Conservation (phyloP, 2,329 filamentous ascomycete genomes). For the Fusarium coffeatum region DNA sequence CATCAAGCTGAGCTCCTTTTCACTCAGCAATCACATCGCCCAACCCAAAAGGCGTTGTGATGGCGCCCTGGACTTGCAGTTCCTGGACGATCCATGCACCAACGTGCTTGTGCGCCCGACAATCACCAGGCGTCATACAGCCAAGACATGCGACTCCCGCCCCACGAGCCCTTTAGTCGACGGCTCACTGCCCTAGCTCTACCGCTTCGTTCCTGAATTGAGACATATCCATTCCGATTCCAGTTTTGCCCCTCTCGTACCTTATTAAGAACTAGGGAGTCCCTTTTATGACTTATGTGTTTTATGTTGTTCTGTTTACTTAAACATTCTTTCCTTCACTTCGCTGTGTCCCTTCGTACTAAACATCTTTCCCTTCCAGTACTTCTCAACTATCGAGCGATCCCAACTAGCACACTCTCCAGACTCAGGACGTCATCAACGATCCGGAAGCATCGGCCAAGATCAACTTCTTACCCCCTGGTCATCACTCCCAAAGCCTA, state of each 20-base stretch:
- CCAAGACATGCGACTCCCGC: constrained; percentile 40
- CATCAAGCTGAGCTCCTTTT: constrained; percentile 29
- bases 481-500: constrained; percentile 25
- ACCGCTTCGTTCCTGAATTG: constrained; percentile 53
- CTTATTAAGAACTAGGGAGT: constrained; percentile 46
- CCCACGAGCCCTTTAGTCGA: constrained; percentile 38
- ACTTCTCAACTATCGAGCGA: constrained; percentile 79
- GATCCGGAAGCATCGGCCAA: constrained; percentile 35
- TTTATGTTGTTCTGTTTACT: constrained; percentile 15
- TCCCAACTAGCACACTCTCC: constrained; percentile 69
- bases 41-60: constrained; percentile 40
- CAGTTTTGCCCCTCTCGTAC: constrained; percentile 41
- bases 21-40: constrained; percentile 43
- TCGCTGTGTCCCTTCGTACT: constrained; percentile 29
- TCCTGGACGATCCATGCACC: constrained; percentile 42
- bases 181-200: constrained; percentile 39
- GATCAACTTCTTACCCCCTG: constrained; percentile 28
- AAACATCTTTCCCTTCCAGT: constrained; percentile 57
- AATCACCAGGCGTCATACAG: constrained; percentile 38
- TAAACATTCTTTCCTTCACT: constrained; percentile 6
- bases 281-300: constrained; percentile 33
- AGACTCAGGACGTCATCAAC: constrained; percentile 31
- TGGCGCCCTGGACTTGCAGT: constrained; percentile 41
- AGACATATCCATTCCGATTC: constrained; percentile 54
- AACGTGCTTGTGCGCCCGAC: constrained; percentile 38